Percentiles rank a stretch among this genome's conserved stretches.
phyloP scores from a whole-genome alignment of 83 land plant genomes.

The Picea abies region DNA sequence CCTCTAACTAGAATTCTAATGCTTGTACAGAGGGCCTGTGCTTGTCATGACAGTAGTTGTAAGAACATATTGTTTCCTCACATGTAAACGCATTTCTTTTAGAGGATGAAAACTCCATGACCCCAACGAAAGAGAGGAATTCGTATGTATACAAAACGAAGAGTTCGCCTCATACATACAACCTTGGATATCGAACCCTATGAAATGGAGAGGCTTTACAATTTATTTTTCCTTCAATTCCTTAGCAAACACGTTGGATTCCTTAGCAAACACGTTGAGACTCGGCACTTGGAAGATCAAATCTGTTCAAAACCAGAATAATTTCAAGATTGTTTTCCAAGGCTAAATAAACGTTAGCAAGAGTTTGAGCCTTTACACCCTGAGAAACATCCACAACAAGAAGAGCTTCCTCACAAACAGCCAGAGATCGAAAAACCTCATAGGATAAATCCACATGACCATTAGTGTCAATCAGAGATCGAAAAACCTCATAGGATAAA shows the following conservation, averaged over 20 bases:
- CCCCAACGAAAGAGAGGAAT: neutral
- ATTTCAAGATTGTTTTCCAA: constrained; percentile 95
- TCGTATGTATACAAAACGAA: neutral
- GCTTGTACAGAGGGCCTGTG: too few relatives aligned
- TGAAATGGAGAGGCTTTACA: constrained; percentile 45
- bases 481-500: constrained; percentile 62
- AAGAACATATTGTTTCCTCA: too few relatives aligned
- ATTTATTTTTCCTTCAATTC: constrained; percentile 17
- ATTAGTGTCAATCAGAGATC: constrained; percentile 48
- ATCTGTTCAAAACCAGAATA: constrained; percentile 33
- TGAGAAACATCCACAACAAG: constrained; percentile 99
- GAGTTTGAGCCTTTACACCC: constrained; percentile 99
- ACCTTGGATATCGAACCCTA: constrained; percentile 34
- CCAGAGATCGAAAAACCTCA: constrained; percentile 95
- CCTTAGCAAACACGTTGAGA: too few relatives aligned
- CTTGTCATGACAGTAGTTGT: too few relatives aligned
- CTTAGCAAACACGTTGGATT: too few relatives aligned
- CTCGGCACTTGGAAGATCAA: too few relatives aligned
- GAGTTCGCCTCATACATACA: neutral
- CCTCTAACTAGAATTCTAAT: too few relatives aligned
- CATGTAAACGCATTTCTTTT: neutral
- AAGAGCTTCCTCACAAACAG: constrained; percentile 99
- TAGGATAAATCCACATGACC: too few relatives aligned
- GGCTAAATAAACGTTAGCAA: constrained; percentile 98
- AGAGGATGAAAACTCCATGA: neutral